These are phyloP conservation scores for Candida methanosorbosa DNA, from an alignment of 805 yeast genomes.

Conservation along the genomic window DNA sequence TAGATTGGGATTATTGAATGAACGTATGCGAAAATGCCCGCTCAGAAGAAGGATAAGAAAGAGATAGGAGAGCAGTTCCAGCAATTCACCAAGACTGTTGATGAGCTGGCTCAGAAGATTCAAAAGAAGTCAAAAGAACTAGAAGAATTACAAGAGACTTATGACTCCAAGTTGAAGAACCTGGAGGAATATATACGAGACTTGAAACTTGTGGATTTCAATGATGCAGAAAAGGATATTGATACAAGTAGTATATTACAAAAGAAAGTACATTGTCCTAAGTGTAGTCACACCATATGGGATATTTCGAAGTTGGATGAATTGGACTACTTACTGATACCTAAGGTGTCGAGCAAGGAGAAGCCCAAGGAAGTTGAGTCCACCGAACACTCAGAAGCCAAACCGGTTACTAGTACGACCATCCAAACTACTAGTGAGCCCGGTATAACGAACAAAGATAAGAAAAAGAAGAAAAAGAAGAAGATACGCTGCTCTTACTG, in stretches of 20 bases:
- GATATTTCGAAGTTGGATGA: constrained; percentile 2
- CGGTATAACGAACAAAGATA: background rate
- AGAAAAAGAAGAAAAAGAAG: constrained; percentile 15
- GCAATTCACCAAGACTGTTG: constrained; percentile 5
- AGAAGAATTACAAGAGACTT: background rate
- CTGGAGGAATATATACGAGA: background rate
- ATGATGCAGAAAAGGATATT: background rate
- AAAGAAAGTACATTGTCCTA: constrained; percentile 5
- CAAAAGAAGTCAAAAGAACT: constrained; percentile 6
- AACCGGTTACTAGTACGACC: too few relatives aligned
- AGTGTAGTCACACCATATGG: constrained; percentile 9
- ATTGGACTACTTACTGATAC: constrained; percentile 14
- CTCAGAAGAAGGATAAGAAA: too few relatives aligned
- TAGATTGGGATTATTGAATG: too few relatives aligned
- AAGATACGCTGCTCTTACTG: constrained; percentile 26
- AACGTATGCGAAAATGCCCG: too few relatives aligned
- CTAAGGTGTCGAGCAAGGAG: constrained; percentile 4
- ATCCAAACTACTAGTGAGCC: background rate
- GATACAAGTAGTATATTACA: background rate
- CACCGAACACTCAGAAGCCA: too few relatives aligned
- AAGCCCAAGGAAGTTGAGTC: too few relatives aligned
- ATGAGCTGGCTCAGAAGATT: constrained; percentile 11
- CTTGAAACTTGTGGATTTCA: background rate
- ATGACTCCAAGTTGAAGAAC: background rate
- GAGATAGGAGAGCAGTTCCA: too few relatives aligned